Conservation (phyloP, 2,329 filamentous ascomycete species). For the Aspergillus flavus region DNA sequence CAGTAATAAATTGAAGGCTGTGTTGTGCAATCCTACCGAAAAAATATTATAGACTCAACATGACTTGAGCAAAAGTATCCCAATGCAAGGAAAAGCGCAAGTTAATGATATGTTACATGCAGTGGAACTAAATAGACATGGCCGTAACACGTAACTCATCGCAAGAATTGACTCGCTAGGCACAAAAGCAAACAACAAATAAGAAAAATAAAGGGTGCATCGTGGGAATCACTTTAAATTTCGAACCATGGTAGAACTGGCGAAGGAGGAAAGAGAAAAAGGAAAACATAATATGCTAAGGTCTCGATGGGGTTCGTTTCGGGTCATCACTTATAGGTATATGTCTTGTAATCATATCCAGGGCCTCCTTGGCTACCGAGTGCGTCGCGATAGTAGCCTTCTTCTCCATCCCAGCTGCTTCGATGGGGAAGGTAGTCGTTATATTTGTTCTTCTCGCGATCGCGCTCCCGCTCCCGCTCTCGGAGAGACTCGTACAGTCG, state of each 20-base stretch:
- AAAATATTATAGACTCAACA: neutral
- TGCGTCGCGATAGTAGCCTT: constrained; percentile 44
- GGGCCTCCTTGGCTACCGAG: constrained; percentile 33
- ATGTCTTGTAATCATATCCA: constrained; percentile 31
- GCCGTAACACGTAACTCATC: constrained; percentile 8
- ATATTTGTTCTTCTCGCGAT: constrained; percentile 32
- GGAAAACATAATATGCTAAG: constrained; percentile 6
- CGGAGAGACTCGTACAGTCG: constrained; percentile 30
- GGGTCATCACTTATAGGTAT: constrained; percentile 27
- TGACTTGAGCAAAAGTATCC: neutral
- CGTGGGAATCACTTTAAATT: constrained; percentile 6
- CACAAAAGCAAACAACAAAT: neutral
- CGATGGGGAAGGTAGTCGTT: constrained; percentile 27
- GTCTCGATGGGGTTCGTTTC: neutral
- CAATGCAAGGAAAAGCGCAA: neutral
- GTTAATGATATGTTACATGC: constrained; percentile 2
- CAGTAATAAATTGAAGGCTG: neutral
- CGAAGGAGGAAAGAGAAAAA: constrained; percentile 4
- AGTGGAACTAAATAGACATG: neutral
- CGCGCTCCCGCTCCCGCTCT: constrained; percentile 31
- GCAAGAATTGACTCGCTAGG: neutral
- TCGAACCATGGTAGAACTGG: neutral
- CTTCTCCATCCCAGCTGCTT: constrained; percentile 34
- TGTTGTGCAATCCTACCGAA: neutral
- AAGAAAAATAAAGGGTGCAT: neutral